phyloP scores from a whole-genome alignment of 2,329 filamentous ascomycete species.

The Oidium heveae region DNA sequence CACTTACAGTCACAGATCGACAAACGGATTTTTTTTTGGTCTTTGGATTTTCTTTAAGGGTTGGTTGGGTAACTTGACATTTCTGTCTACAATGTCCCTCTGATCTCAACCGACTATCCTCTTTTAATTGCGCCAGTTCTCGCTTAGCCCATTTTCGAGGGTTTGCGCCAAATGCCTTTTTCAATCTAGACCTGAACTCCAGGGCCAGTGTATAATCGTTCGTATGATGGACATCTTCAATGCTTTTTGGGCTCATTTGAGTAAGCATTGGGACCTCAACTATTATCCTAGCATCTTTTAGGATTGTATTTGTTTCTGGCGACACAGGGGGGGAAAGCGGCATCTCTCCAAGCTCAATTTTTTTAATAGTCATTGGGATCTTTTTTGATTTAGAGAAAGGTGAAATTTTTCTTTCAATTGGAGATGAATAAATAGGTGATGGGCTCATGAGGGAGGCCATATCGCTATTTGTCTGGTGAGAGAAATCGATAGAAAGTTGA shows the following conservation, averaged over 20 bases:
- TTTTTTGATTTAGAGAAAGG: conserved; percentile 13
- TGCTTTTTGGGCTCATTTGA: conserved; percentile 19
- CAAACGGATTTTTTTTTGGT: neutral
- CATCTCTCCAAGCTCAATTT: conserved; percentile 13
- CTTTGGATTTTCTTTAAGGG: neutral
- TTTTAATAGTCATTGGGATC: conserved; percentile 14
- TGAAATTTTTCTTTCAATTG: conserved; percentile 18
- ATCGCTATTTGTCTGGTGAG: conserved; percentile 5
- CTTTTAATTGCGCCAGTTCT: conserved; percentile 10
- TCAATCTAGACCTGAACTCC: conserved; percentile 26
- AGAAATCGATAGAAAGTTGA: no score
- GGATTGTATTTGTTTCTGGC: conserved; percentile 17
- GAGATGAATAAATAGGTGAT: conserved; percentile 6
- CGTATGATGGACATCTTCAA: conserved; percentile 22
- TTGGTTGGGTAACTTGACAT: neutral
- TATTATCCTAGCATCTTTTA: conserved; percentile 13
- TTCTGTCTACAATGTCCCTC: conserved; percentile 3
- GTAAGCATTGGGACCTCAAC: conserved; percentile 31
- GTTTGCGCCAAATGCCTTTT: conserved; percentile 13
- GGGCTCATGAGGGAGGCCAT: conserved; percentile 8
- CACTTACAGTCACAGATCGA: neutral
- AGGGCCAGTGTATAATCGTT: conserved; percentile 29
- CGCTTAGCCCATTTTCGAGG: conserved; percentile 9
- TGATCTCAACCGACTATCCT: conserved; percentile 8
- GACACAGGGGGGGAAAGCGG: conserved; percentile 34